A percentile compares a stretch with the other conserved stretches of the same genome.
Conservation (phyloP, 2,329 filamentous ascomycete species). For the Claviceps humidiphila region DNA sequence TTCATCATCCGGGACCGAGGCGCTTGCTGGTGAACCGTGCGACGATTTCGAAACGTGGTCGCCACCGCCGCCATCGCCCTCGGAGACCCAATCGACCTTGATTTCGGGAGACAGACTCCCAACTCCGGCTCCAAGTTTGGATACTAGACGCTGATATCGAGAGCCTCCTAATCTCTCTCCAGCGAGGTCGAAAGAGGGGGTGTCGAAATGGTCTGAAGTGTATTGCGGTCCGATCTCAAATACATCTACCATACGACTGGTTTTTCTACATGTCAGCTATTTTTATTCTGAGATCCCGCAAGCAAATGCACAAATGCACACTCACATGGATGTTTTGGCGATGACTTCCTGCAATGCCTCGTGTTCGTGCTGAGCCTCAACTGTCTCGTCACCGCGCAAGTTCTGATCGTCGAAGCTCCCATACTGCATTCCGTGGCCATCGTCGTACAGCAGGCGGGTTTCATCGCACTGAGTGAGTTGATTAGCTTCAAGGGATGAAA, state of each 20-base stretch:
- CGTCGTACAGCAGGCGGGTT: constrained; percentile 46
- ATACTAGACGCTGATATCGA: constrained; percentile 48
- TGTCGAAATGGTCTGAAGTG: constrained; percentile 21
- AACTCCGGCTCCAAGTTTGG: constrained; percentile 39
- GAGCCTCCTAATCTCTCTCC: constrained; percentile 42
- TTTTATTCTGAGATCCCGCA: not conserved
- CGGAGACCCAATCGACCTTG: constrained; percentile 42
- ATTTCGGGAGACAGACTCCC: constrained; percentile 26
- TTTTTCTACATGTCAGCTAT: constrained; percentile 1
- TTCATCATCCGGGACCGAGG: constrained; percentile 21
- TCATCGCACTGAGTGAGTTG: constrained; percentile 36
- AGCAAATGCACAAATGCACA: not conserved
- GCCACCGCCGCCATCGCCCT: constrained; percentile 28
- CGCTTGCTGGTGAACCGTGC: constrained; percentile 14
- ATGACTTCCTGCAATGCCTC: constrained; percentile 53
- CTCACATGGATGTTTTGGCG: constrained; percentile 50
- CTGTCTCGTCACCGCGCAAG: constrained; percentile 41
- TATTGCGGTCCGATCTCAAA: constrained; percentile 49
- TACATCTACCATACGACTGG: constrained; percentile 53
- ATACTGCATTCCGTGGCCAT: constrained; percentile 45
- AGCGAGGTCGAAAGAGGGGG: constrained; percentile 31
- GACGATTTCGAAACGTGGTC: not conserved
- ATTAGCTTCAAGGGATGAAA: constrained; percentile 1
- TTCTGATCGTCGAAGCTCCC: constrained; percentile 48
- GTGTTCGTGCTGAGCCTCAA: constrained; percentile 49